Evolutionary conservation across 2,329 filamentous ascomycete genomes (phyloP), one percentile per base, ranked within the genome.

Genomic region (Sporothrix sp.): DNA sequence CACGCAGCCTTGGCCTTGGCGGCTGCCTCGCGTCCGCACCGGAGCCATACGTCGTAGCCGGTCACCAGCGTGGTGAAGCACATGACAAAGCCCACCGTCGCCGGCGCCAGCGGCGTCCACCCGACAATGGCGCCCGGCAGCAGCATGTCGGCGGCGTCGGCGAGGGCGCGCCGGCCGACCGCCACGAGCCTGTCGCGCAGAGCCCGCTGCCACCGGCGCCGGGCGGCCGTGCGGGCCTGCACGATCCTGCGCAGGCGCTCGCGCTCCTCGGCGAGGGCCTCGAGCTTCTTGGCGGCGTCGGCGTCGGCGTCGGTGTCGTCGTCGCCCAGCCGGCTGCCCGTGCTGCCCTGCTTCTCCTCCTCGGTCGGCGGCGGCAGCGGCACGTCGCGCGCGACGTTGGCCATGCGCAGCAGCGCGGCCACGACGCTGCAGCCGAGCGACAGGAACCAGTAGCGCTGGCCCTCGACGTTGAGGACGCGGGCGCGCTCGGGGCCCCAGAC

Each of bases 391-490:
- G 67, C 53, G 11, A 69, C 54, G 39, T 62, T 63, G n/a, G 66
- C 52, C 35, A 78, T 60, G 54, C 69, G 64, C 53, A 77, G 56
- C 28, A 70, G 27, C 2, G 69, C 66, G 21, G 69, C 59, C 3
- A 74, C 37, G 0, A 78, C 65, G 1, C 74, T 77, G 52, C 75
- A 73, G 10, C 66, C 66, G 20, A 87, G 66, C 0, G 75, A 74
- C 35, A 81, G 76, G 56, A 87, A 76, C 85, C 85, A 89, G 64
- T 84, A 81, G 48, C 79, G 74, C 65, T 85, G 79, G 0, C 76
- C 78, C 65, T 87, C 81, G 20, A 74, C 54, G 40, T 78, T 70
- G 4, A 84, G 58, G 23, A 55, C 58, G n/a, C 58, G 58, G 14
- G 73, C 72, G 63, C 68, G 60, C 33, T 70, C 72, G 1, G 73